Evolutionary conservation across 2,329 filamentous ascomycete genomes (phyloP), one percentile per base, ranked within the genome.

Genomic region (Aspergillus pseudoterreus): DNA sequence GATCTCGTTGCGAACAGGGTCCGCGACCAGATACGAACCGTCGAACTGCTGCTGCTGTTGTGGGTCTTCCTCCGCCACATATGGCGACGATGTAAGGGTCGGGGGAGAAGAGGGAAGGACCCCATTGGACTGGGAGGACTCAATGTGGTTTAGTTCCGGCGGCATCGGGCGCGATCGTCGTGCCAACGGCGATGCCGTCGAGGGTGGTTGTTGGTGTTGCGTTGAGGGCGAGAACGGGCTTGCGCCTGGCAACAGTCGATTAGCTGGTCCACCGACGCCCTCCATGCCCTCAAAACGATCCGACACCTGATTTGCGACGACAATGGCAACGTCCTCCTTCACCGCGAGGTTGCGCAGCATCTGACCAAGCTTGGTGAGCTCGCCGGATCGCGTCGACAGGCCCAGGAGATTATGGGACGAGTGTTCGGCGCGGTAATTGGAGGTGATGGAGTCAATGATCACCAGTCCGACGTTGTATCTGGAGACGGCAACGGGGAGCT

Each of bases 241-340:
- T 15, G 47, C 3, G 10, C 8, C 17, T 4, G 19, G 21, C 33
- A 19, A 32, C 17, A 19, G 27, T 10, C 27, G 32, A 17, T 6
- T 22, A 2, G 45, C 33, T 10, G 32, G 33, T 15, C 8, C 21
- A 5, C 56, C 52, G 12, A 54, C 50, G 11, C 45, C 49, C 11
- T 66, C 61, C 10, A 53, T 48, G 22, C 64, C 61, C 15, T 74
- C 74, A 57, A 99, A 95, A 4, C 91, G 86, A 72, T 99, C 94
- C 5, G 90, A 88, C 27, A 99, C 92, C 71, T 99, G 94, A 67
- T 99, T 99, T 4, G 92, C 88, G 3, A 96, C 88, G 1, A 99
- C 91, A 24, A 99, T 80, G 21, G 91, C 92, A 43, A 96, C 77
- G 57, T 86, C 79, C 63, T 95, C 78, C 39, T 80, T 82, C 35